A percentile compares a stretch with the other conserved stretches of the same genome.
phyloP scores from a whole-genome alignment of 495 filamentous ascomycete species.

The Acidomyces sp. region DNA sequence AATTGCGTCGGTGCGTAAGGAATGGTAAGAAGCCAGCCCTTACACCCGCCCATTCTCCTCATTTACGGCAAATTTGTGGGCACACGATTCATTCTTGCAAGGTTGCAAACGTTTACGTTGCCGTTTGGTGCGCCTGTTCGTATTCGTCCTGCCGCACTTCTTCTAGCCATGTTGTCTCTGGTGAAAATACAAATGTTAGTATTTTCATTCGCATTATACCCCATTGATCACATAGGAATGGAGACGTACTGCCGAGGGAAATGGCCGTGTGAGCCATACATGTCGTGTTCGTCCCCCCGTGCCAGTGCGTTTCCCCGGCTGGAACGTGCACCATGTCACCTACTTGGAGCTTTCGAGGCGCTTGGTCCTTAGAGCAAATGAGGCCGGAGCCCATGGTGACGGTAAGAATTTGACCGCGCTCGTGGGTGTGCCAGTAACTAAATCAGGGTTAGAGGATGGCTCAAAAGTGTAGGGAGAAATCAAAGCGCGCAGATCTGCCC shows the following conservation, averaged over 20 bases:
- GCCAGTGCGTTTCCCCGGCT: conserved; percentile 20
- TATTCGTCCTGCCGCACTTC: conserved; percentile 19
- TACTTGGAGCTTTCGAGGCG: conserved; percentile 13
- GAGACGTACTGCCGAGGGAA: conserved; percentile 15
- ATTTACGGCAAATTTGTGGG: too few species aligned
- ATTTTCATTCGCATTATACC: neutral
- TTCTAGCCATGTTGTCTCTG: conserved; percentile 18
- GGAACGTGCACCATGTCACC: conserved; percentile 20
- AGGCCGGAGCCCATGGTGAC: conserved; percentile 17
- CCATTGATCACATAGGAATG: neutral
- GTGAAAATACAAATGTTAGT: neutral
- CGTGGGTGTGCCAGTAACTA: conserved; percentile 19
- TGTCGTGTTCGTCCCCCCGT: conserved; percentile 13
- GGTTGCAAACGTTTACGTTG: too few species aligned
- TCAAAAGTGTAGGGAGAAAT: too few species aligned
- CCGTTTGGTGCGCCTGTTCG: conserved; percentile 14
- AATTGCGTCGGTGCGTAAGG: too few species aligned
- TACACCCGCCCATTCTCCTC: too few species aligned
- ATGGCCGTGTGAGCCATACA: conserved; percentile 19
- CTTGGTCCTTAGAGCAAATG: conserved; percentile 16
- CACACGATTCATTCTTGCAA: too few species aligned
- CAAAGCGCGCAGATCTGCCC: too few species aligned
- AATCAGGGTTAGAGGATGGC: too few species aligned
- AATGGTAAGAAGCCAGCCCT: too few species aligned
- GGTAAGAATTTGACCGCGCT: conserved; percentile 19